Evolutionary conservation across 164 flowering plant genomes (phyloP), one percentile per base, ranked within the genome.

Genomic region (Aristolochia californica): DNA sequence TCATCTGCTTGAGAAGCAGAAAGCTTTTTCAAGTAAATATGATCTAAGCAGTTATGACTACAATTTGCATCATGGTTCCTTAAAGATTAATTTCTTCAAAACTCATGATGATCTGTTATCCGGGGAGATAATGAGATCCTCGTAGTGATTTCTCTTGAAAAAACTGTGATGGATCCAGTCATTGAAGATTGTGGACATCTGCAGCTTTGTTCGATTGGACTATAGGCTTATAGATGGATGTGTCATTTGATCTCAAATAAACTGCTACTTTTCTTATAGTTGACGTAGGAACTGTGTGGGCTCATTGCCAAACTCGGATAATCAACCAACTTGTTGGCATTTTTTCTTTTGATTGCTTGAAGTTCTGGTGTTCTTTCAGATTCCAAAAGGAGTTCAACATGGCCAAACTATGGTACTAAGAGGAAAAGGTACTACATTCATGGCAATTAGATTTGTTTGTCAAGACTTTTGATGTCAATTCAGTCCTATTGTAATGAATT

Each of bases 381-480:
- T 93, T 68, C 97, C 97, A 27, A 85, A 79, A 66, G 94, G 95
- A 24, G 94, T 82, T 73, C 98, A 88, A 62, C 94, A 73, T 60
- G 97, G 98, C 54, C 87, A 93, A 58, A 74, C 78, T 55, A 21
- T 82, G 55, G 73, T 71, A 20, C 75, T 88, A 55, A 82, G 97
- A 78, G 94, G 98, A 66, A 77, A 75, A 83, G 97, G 98, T 93
- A 63, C 47, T 21, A 20, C 22, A 34, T 7, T n/a, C n/a, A 8
- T 34, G 10, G 10, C 40, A 34, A 1, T 34, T 7, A 34, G 40
- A 34, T 34, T 34, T 34, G 40, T 34, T 34, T 34, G 4, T 34
- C 40, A 34, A 34, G 0, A 1, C 1, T 34, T 8, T 8, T 34
- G 10, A 34, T 34, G 40, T 34, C 40, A 34, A 34, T 1, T 34